Base-by-base conservation (phyloP, 345 rosid genomes). In the Hibiscus mutabilis region DNA sequence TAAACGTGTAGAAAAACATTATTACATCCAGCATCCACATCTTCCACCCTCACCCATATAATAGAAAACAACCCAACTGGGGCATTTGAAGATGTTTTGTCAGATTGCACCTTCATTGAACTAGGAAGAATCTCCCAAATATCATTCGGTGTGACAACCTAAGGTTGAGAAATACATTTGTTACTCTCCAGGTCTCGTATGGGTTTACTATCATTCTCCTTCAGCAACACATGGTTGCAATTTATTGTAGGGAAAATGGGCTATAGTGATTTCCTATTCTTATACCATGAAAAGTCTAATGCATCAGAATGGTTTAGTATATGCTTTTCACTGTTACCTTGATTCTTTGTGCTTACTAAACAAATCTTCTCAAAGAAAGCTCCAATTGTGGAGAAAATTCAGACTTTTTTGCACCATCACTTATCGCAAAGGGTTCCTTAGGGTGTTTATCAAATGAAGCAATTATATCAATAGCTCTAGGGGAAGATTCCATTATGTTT, bases 381-480 rank as follows among this genome's bases (percentile, higher is more conserved):
- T 85, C 87, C 69, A 89, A 81, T 63, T 79, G 86, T 7, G 89
- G 80, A 81, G 77, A 73, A 73, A 58, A 70, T 51, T 77, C 55
- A 49, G 18, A 16, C 55, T 5, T 49, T 19, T 49, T n/a, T n/a
- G 19, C 6, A 6, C 8, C 18, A 49, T 49, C 55, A 31, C 46
- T 72, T 27, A 62, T 51, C 31, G 60, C 75, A 61, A 31, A 47
- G 13, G 27, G 52, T 73, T 64, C 49, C 60, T 77, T 76, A 0
- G 37, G 29, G 40, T 24, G 70, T 60, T 73, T 78, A 56, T 79
- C 86, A 51, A 86, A 82, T 24, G 84, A 76, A 68, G 88, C 90
- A 64, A 87, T 87, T 83, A 89, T 83, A 74, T 89, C 90, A 81
- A 87, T 82, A 57, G 86, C 88, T 73, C 72, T 71, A 59, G 56